A percentile compares a stretch with the other conserved stretches of the same genome.
phyloP scores from a whole-genome alignment of 306 rosid species.

The Glycine tomentella region DNA sequence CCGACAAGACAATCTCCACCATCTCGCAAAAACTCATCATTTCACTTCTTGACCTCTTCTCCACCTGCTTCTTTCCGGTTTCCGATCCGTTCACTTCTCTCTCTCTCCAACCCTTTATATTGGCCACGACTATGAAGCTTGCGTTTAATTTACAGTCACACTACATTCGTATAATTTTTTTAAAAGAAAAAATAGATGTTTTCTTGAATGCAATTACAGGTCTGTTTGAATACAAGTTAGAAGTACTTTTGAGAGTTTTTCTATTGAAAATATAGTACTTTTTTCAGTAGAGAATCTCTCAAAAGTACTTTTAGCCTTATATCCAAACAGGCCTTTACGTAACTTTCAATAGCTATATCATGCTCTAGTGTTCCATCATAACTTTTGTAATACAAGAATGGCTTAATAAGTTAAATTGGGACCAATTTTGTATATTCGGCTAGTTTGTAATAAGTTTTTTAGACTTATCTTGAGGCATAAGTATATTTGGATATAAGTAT shows the following conservation, averaged over 20 bases:
- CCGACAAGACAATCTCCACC: constrained; percentile 26
- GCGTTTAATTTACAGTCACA: not conserved
- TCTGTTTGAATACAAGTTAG: too few species aligned
- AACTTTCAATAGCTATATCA: not conserved
- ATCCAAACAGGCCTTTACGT: too few species aligned
- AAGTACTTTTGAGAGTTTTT: too few species aligned
- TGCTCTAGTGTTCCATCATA: not conserved
- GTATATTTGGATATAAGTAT: too few species aligned
- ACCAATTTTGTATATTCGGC: not conserved
- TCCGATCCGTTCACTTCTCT: not conserved
- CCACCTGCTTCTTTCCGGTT: constrained; percentile 12
- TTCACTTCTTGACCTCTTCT: constrained; percentile 29
- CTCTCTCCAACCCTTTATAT: not conserved
- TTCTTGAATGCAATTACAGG: too few species aligned
- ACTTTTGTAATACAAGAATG: not conserved
- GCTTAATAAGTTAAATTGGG: not conserved
- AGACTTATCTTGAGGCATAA: too few species aligned
- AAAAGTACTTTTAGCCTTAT: too few species aligned
- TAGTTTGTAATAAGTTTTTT: too few species aligned
- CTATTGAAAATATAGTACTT: too few species aligned
- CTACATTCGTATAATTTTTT: not conserved
- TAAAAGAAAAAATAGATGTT: too few species aligned
- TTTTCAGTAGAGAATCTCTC: too few species aligned
- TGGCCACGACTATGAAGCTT: not conserved
- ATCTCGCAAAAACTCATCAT: constrained; percentile 43